phyloP scores from a whole-genome alignment of 371 early-diverging fungal species.

The Mycotypha africana region DNA sequence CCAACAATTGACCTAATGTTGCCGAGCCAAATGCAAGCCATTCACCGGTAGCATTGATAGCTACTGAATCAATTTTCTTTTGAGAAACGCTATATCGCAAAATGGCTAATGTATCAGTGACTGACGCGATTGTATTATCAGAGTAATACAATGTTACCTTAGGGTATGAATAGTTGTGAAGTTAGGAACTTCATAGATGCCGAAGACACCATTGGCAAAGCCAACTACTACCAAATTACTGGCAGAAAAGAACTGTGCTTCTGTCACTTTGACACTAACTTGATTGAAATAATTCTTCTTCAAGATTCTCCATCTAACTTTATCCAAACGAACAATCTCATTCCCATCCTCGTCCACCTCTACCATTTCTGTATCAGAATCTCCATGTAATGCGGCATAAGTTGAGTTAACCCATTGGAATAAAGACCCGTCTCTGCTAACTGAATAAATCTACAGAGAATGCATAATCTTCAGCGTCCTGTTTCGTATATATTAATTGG shows the following conservation, averaged over 20 bases:
- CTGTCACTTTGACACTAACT: constrained; percentile 67
- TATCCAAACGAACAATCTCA: constrained; percentile 29
- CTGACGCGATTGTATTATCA: not conserved
- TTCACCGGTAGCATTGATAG: constrained; percentile 89
- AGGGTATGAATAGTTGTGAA: constrained; percentile 84
- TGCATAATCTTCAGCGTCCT: too few species aligned
- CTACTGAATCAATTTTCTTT: constrained; percentile 81
- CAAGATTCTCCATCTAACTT: constrained; percentile 57
- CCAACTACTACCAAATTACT: constrained; percentile 85
- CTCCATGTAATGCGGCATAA: constrained; percentile 25
- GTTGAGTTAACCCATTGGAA: constrained; percentile 74
- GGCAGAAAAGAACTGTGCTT: constrained; percentile 73
- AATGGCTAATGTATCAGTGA: not conserved
- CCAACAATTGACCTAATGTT: constrained; percentile 90
- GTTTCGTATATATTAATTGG: too few species aligned
- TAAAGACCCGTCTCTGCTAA: constrained; percentile 86
- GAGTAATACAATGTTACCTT: too few species aligned
- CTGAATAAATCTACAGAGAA: constrained; percentile 66
- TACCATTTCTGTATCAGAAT: constrained; percentile 39
- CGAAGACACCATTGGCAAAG: constrained; percentile 91
- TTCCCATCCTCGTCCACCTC: constrained; percentile 55
- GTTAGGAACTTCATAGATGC: constrained; percentile 93
- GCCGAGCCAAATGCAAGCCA: constrained; percentile 96
- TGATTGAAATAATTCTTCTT: constrained; percentile 71
- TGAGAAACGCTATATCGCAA: constrained; percentile 94